phyloP scores from a whole-genome alignment of 2,329 filamentous ascomycete species.

The Colletotrichum tamarilloi region DNA sequence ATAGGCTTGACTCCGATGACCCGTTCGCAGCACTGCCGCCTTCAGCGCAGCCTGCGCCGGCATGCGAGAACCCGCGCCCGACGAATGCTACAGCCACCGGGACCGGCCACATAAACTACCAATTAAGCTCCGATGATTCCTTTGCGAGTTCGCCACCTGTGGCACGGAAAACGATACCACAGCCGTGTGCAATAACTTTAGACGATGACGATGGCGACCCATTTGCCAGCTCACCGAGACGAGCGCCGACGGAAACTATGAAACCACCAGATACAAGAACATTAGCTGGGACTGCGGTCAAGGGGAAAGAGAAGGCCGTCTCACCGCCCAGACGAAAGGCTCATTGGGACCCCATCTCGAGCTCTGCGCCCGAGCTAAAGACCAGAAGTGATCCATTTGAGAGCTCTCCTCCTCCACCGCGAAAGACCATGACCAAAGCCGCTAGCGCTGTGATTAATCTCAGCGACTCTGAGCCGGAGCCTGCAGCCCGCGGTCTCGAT shows the following conservation, averaged over 20 bases:
- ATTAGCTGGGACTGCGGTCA: not conserved
- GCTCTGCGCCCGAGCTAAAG: conserved; percentile 57
- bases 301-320: conserved; percentile 31
- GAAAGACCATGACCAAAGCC: not conserved
- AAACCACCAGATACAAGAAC: not conserved
- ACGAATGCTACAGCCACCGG: conserved; percentile 32
- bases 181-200: conserved; percentile 14
- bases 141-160: conserved; percentile 40
- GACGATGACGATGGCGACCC: conserved; percentile 19
- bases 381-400: conserved; percentile 18
- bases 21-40: conserved; percentile 39
- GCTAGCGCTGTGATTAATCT: conserved; percentile 47
- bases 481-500: not conserved
- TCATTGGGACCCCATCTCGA: conserved; percentile 64
- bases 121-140: conserved; percentile 34
- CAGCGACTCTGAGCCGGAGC: conserved; percentile 46
- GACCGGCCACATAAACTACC: not conserved
- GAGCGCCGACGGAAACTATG: not conserved
- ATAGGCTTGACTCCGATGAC: conserved; percentile 21
- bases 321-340: conserved; percentile 39
- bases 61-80: conserved; percentile 39
- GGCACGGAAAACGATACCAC: not conserved
- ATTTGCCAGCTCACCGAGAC: conserved; percentile 1
- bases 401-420: conserved; percentile 26
- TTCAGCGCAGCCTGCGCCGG: conserved; percentile 15